Base-by-base conservation (phyloP, 2,329 filamentous ascomycete genomes). In the Phyllosticta capitalensis region DNA sequence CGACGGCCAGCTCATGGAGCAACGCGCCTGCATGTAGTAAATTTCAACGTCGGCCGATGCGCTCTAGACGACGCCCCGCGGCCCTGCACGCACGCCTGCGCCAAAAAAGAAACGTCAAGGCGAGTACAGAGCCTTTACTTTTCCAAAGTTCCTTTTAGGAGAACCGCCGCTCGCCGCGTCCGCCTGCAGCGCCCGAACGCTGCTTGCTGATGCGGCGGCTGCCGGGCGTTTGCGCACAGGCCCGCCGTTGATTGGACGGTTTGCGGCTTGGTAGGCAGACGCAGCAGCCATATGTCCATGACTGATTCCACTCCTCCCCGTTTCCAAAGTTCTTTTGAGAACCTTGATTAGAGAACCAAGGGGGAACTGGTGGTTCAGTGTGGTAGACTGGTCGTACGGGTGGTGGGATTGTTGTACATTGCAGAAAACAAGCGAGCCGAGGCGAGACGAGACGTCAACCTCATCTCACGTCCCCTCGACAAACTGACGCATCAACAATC, bases 1-100 rank as follows among this genome's bases (percentile, higher is more conserved):
- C 65, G 63, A 62, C 62, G 64, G 63, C 65, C 59, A 58, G 61
- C 54, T 61, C 61, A 61, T 57, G 56, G 48, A 63, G 65, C 68
- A 64, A 69, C 67, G 69, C 68, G 67, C 65, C 67, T 69, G 67
- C 69, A 69, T 66, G 60, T 69, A 73, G 71, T 69, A 69, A 74
- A 72, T 63, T 66, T 67, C 71, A 72, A 74, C 72, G 71, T 74
- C 72, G 65, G 54, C 59, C 57, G 66, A 66, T 58, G 51, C 14
- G 14, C 52, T 22, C 21, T 45, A 26, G 38, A 45, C 4, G 17
- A 45, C 38, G 7, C 14, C 38, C 14, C 38, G 6, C n/a, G 38
- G 38, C 50, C 19, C 19, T 52, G 20, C 50, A 52, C 50, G 24
- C 3, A 7, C 7, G 24, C 20, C 17, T n/a, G 50, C 20, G 19